Base-by-base conservation (phyloP, 1,139 yeast genomes). In the Debaryomyces coudertii region DNA sequence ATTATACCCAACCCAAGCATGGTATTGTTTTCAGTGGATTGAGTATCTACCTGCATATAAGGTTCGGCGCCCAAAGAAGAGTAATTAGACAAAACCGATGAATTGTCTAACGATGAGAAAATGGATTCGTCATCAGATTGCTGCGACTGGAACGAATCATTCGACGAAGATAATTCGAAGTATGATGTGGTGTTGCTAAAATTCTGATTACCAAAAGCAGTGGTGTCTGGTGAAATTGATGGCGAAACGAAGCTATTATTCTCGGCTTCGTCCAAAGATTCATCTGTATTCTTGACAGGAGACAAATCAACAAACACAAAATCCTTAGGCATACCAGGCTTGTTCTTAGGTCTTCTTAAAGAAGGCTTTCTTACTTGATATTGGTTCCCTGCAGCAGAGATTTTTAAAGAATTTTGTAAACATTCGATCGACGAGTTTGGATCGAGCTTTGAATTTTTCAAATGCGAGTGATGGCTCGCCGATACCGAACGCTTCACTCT, bases 291-390 rank as follows among this genome's bases (percentile, higher is more conserved):
- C 62, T 77, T 77, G 36, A 72, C 73, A 18, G 83, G 83, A 15
- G 81, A 76, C 50, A 79, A 67, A 55, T 79, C 82, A 37, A 79
- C 82, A 56, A 79, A 79, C 15, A 79, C 82, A 53, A 77, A 79
- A 56, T 77, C 80, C 57, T 72, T 73, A 45, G 79, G 80, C 65
- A 66, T 69, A 7, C 82, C 82, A 5, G 81, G 81, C 55, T 66
- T 74, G 56, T 69, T 70, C 63, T 73, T 75, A 22, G 83, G 82
- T 60, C 82, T 70, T 57, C 74, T 73, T 45, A 73, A 66, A 16
- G 79, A 77, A 12, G 78, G 73, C 53, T 77, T 75, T 53, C 68
- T 76, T 18, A 69, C 68, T 20, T 72, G 61, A 56, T 58, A 65
- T 42, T 62, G 57, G 20, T 54, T 58, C 36, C 65, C 65, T 36